phyloP scores from a whole-genome alignment of 495 filamentous ascomycete genomes.

The Cudoniella acicularis region DNA sequence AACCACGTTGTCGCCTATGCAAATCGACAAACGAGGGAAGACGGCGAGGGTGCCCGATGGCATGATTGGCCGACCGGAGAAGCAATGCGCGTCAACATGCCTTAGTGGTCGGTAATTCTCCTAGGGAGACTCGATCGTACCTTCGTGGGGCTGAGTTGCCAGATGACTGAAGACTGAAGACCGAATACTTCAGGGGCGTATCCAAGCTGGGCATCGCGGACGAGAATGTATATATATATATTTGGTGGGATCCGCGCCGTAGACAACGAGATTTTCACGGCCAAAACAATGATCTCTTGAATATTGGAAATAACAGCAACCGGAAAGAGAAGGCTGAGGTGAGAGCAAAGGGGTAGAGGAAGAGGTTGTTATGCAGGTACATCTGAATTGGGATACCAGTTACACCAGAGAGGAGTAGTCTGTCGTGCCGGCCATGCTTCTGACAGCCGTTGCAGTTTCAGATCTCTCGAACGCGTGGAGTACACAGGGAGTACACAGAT shows the following conservation, averaged over 20 bases:
- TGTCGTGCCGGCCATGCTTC: background rate
- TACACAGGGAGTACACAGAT: slow-evolving; percentile 13
- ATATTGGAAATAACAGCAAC: no score
- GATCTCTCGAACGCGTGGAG: slow-evolving; percentile 23
- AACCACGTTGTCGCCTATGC: slow-evolving; percentile 26
- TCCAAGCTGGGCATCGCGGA: no score
- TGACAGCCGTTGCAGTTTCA: slow-evolving; percentile 23
- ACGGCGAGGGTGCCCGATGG: background rate
- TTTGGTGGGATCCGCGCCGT: no score
- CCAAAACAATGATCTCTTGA: no score
- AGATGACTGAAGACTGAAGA: background rate
- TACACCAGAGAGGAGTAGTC: background rate
- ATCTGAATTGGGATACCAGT: background rate
- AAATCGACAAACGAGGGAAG: slow-evolving; percentile 28
- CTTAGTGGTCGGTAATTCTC: slow-evolving; percentile 1
- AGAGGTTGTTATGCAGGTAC: background rate
- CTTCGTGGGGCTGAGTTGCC: background rate
- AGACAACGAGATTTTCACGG: no score
- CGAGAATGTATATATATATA: no score
- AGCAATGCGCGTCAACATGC: background rate
- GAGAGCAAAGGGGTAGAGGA: background rate
- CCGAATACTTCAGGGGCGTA: no score
- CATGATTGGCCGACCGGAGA: slow-evolving; percentile 5
- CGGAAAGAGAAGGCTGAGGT: no score
- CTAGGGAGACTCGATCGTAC: slow-evolving; percentile 8